Conservation (phyloP, 345 rosid genomes). For the Hypericum androsaemum region DNA sequence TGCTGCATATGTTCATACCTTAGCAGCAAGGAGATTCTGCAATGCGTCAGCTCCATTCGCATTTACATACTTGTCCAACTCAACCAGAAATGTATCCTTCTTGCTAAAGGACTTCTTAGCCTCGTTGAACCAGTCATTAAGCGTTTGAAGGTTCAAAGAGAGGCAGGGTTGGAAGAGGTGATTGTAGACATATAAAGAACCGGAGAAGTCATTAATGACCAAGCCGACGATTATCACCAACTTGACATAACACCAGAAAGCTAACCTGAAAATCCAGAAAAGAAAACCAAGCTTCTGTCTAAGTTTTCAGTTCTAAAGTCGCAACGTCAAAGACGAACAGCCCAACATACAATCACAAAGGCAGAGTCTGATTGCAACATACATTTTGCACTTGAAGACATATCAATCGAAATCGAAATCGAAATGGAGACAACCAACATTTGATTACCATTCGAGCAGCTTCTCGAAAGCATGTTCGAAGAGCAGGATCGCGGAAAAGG, state of each 20-base stretch:
- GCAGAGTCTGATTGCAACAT: too few species aligned
- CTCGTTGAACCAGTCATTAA: slow-evolving; percentile 11
- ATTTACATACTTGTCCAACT: slow-evolving; percentile 6
- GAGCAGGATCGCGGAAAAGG: slow-evolving; percentile 25
- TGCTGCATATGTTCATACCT: slow-evolving; percentile 10
- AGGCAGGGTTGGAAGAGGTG: slow-evolving; percentile 23
- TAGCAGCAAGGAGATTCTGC: slow-evolving; percentile 12
- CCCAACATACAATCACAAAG: too few species aligned
- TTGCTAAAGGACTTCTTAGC: not conserved
- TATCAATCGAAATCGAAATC: too few species aligned
- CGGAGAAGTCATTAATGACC: slow-evolving; percentile 21
- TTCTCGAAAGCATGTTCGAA: slow-evolving; percentile 19
- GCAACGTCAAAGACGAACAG: too few species aligned
- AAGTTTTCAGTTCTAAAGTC: too few species aligned
- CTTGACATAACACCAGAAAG: slow-evolving; percentile 28
- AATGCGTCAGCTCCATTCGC: slow-evolving; percentile 16
- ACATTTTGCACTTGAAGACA: too few species aligned
- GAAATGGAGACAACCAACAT: not conserved
- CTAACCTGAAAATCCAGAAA: slow-evolving; percentile 6
- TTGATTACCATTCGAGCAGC: slow-evolving; percentile 23
- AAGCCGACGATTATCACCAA: slow-evolving; percentile 11
- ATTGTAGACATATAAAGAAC: slow-evolving; percentile 22
- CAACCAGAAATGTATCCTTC: slow-evolving; percentile 9
- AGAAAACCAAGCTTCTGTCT: not conserved
- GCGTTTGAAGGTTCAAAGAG: not conserved